Conservation (phyloP, 2,329 filamentous ascomycete genomes). For the Macroventuria anomochaeta region DNA sequence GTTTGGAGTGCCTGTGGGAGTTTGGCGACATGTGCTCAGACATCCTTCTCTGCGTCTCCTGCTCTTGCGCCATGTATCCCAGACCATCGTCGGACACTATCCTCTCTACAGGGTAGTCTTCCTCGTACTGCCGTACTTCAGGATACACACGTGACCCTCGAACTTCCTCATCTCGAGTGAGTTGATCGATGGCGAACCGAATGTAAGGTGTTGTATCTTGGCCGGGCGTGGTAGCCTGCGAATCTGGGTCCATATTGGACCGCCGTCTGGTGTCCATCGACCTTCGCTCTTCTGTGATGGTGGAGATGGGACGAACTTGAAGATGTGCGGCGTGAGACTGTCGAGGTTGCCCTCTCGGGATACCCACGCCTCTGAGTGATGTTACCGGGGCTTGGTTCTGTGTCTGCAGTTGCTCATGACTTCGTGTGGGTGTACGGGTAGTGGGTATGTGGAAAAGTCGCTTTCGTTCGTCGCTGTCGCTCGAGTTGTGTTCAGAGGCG, state of each 20-base stretch:
- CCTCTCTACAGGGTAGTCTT: conserved; percentile 59
- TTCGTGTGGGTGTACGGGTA: conserved; percentile 45
- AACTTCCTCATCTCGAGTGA: conserved; percentile 76
- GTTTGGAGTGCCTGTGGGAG: conserved; percentile 22
- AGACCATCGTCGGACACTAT: conserved; percentile 53
- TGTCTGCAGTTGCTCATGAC: conserved; percentile 47
- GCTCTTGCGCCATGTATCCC: conserved; percentile 47
- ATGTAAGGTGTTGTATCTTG: conserved; percentile 88
- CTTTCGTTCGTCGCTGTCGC: conserved; percentile 43
- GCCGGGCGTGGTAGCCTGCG: conserved; percentile 62
- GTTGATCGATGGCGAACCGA: conserved; percentile 84
- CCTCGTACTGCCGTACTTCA: conserved; percentile 29
- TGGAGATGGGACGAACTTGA: conserved; percentile 39
- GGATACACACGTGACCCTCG: conserved; percentile 60
- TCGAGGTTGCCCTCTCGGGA: conserved; percentile 38
- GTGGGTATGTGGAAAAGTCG: conserved; percentile 45
- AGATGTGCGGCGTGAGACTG: conserved; percentile 18
- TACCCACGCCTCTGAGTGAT: conserved; percentile 43
- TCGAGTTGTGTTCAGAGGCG: conserved; percentile 50
- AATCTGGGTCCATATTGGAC: conserved; percentile 41
- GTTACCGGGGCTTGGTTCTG: conserved; percentile 37
- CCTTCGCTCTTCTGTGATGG: conserved; percentile 43
- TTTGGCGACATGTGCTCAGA: conserved; percentile 34
- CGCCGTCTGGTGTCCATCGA: conserved; percentile 28
- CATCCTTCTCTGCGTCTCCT: conserved; percentile 38